Evolutionary conservation across 176 grass and related monocot species (phyloP).

Genomic region (Carex pumila): DNA sequence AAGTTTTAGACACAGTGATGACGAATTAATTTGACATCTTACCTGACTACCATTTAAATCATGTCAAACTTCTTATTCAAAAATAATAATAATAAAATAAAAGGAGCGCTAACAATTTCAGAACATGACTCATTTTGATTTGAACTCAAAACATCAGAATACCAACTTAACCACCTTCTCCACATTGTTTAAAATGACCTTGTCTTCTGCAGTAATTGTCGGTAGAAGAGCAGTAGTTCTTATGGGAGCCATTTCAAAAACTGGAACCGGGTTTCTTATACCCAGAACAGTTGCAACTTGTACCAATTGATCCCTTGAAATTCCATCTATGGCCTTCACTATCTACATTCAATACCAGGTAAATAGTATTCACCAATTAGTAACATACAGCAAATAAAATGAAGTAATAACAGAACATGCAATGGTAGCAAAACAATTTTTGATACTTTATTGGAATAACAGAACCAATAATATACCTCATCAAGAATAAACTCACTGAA

Average conservation of each 20-base stretch:
- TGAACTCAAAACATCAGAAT: no score
- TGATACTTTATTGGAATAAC: no score
- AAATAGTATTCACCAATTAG: constrained; percentile 9
- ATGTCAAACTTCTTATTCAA: no score
- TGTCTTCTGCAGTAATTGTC: constrained; percentile 87
- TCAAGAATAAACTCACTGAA: no score
- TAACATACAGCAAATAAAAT: not conserved
- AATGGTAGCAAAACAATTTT: no score
- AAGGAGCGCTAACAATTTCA: no score
- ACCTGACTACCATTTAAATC: no score
- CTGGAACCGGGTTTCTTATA: constrained; percentile 43
- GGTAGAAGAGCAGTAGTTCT: constrained; percentile 62
- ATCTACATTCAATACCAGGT: constrained; percentile 28
- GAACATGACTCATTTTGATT: no score
- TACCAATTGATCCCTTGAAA: constrained; percentile 86
- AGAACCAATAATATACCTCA: no score
- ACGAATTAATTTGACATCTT: no score
- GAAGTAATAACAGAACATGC: not conserved
- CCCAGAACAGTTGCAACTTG: constrained; percentile 62
- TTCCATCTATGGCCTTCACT: constrained; percentile 93
- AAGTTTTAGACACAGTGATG: no score
- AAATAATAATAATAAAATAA: no score
- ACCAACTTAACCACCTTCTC: constrained; percentile 90
- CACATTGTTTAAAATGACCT: constrained; percentile 83
- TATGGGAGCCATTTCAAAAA: constrained; percentile 79